These are phyloP conservation scores for Cryphonectria naterciae DNA, from an alignment of 2,329 filamentous ascomycete species.

Conservation along the genomic window DNA sequence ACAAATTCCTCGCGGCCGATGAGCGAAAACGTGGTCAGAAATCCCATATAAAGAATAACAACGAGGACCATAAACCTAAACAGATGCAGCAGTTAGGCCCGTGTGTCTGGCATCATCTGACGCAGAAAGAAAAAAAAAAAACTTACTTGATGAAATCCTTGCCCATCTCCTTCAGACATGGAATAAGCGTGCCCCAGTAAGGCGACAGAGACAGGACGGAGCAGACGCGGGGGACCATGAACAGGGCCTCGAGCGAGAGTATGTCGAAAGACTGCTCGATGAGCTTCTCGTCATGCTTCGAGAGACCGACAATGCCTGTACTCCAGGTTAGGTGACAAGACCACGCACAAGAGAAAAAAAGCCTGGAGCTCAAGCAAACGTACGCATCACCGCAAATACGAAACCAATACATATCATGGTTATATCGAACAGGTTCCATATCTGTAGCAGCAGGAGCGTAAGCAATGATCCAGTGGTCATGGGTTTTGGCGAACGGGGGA, in stretches of 20 bases:
- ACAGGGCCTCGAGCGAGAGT: constrained; percentile 84
- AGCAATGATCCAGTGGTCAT: constrained; percentile 76
- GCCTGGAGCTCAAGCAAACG: constrained; percentile 42
- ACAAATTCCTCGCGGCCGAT: constrained; percentile 71
- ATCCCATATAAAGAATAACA: constrained; percentile 80
- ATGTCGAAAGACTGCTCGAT: constrained; percentile 85
- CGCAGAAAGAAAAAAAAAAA: constrained; percentile 36
- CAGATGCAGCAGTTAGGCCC: constrained; percentile 45
- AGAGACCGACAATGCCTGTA: constrained; percentile 68
- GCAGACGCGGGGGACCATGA: constrained; percentile 87
- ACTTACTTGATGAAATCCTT: constrained; percentile 86
- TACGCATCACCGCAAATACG: constrained; percentile 72
- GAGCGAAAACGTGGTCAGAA: constrained; percentile 83
- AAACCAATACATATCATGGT: constrained; percentile 76
- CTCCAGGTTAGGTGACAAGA: constrained; percentile 24
- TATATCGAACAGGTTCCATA: constrained; percentile 80
- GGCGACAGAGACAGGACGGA: constrained; percentile 85
- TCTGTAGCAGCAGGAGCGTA: constrained; percentile 58
- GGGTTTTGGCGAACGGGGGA: too few relatives aligned
- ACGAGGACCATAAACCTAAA: constrained; percentile 67
- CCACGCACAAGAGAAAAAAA: neutral
- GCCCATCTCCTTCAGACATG: constrained; percentile 91
- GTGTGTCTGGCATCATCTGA: constrained; percentile 36
- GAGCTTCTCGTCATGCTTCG: constrained; percentile 61
- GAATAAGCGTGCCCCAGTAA: constrained; percentile 89